Conservation (phyloP, 2,329 filamentous ascomycete genomes). For the Diaporthe eres region DNA sequence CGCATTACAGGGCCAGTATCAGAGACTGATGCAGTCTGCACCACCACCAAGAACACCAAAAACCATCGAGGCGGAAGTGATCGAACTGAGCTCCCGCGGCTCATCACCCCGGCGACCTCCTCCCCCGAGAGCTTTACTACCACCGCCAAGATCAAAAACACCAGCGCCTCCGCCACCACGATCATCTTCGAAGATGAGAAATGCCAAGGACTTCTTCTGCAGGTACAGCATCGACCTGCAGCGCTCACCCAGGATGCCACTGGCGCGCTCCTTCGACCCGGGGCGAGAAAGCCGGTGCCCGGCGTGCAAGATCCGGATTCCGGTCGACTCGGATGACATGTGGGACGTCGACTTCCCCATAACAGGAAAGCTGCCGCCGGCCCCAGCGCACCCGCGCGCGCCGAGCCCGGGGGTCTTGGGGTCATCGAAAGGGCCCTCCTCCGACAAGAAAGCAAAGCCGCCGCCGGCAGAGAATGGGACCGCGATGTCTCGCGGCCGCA, state of each 20-base stretch:
- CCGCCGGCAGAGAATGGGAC: conserved; percentile 40
- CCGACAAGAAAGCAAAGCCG: conserved; percentile 30
- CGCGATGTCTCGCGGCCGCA: conserved; percentile 32
- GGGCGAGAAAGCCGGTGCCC: conserved; percentile 46
- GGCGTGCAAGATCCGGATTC: conserved; percentile 46
- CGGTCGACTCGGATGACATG: conserved; percentile 47
- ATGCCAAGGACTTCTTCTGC: conserved; percentile 48
- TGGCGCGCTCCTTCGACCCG: conserved; percentile 44
- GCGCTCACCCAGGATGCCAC: conserved; percentile 44
- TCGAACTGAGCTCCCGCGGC: conserved; percentile 40
- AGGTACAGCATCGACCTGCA: conserved; percentile 52
- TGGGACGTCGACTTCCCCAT: conserved; percentile 48
- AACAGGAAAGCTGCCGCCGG: conserved; percentile 44
- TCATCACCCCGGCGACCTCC: conserved; percentile 32
- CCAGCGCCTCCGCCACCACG: conserved; percentile 40
- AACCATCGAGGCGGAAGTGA: conserved; percentile 42
- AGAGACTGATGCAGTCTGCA: conserved; percentile 47
- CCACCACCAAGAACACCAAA: conserved; percentile 35
- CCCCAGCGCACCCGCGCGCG: conserved; percentile 5
- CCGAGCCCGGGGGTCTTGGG: conserved; percentile 45
- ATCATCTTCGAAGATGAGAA: conserved; percentile 37
- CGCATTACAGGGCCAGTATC: conserved; percentile 53
- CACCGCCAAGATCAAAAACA: conserved; percentile 27
- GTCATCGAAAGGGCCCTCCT: conserved; percentile 40
- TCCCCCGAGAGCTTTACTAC: conserved; percentile 29